phyloP scores from a whole-genome alignment of 345 rosid genomes.

The Populus ilicifolia region DNA sequence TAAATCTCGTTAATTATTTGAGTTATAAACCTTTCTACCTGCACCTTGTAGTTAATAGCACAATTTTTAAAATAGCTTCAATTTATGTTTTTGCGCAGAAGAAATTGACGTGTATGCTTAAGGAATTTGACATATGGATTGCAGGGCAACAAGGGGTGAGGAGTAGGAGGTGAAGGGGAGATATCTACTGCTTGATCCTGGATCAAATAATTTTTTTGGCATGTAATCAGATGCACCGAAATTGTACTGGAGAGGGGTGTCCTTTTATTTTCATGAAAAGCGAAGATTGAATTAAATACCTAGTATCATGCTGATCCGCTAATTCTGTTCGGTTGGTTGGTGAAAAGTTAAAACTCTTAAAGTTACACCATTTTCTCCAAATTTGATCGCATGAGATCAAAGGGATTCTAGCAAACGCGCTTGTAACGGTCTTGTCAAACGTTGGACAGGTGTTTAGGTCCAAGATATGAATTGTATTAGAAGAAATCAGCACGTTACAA shows the following conservation, averaged over 20 bases:
- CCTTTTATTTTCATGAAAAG: neutral
- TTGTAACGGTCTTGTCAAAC: neutral
- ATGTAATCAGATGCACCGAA: neutral
- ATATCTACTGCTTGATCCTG: neutral
- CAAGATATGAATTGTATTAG: neutral
- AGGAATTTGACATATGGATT: constrained; percentile 26
- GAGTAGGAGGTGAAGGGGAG: neutral
- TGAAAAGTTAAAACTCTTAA: neutral
- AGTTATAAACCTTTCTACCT: neutral
- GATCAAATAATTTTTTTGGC: neutral
- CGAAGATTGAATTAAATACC: neutral
- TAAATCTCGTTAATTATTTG: neutral
- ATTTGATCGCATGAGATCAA: neutral
- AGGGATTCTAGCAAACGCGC: neutral
- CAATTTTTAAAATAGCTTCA: too few species aligned
- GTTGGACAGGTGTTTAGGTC: neutral
- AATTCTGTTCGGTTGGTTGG: constrained; percentile 2
- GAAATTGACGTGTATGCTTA: constrained; percentile 31
- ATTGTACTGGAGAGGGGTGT: neutral
- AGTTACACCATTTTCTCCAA: neutral
- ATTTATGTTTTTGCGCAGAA: constrained; percentile 25
- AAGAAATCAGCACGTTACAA: too few species aligned
- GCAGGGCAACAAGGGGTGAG: constrained; percentile 9
- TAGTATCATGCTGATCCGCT: constrained; percentile 3
- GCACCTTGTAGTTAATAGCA: neutral